Evolutionary conservation across 495 filamentous ascomycete species (phyloP).

Genomic region (Daldinia loculata): DNA sequence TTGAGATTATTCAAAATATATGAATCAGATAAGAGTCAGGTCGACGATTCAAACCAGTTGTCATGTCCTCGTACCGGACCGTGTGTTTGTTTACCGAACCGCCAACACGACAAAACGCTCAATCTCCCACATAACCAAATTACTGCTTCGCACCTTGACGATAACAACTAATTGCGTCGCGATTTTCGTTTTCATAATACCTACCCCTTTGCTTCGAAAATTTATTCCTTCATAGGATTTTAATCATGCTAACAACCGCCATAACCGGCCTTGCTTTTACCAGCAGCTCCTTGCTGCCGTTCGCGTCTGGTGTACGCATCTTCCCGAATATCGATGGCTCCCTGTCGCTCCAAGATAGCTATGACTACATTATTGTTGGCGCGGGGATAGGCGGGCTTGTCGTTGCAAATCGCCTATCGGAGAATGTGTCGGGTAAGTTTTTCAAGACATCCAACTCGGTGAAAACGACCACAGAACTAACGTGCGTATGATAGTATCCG

Average conservation of each 20-base stretch:
- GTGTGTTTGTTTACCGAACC: constrained; percentile 22
- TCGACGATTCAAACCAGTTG: not conserved
- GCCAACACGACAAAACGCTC: not conserved
- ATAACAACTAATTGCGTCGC: not conserved
- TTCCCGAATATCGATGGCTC: constrained; percentile 13
- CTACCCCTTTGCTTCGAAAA: not conserved
- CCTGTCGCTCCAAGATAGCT: constrained; percentile 43
- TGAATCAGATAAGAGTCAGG: too few species aligned
- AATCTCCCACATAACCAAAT: not conserved
- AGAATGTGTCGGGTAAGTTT: constrained; percentile 48
- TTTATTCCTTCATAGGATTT: not conserved
- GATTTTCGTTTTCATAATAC: not conserved
- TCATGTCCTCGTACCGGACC: not conserved
- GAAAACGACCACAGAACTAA: not conserved
- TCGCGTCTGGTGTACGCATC: constrained; percentile 20
- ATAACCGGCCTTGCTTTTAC: constrained; percentile 9
- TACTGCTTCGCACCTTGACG: not conserved
- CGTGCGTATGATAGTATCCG: constrained; percentile 41
- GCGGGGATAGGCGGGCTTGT: constrained; percentile 63
- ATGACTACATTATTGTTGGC: constrained; percentile 63
- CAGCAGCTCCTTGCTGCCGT: constrained; percentile 20
- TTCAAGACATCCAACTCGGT: not conserved
- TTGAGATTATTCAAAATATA: not conserved
- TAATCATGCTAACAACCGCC: constrained; percentile 10
- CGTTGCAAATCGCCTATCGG: constrained; percentile 62